A percentile compares a stretch with the other conserved stretches of the same genome.
phyloP scores from a whole-genome alignment of 192 early-diverging fungal species.

The Coemansia sp. region DNA sequence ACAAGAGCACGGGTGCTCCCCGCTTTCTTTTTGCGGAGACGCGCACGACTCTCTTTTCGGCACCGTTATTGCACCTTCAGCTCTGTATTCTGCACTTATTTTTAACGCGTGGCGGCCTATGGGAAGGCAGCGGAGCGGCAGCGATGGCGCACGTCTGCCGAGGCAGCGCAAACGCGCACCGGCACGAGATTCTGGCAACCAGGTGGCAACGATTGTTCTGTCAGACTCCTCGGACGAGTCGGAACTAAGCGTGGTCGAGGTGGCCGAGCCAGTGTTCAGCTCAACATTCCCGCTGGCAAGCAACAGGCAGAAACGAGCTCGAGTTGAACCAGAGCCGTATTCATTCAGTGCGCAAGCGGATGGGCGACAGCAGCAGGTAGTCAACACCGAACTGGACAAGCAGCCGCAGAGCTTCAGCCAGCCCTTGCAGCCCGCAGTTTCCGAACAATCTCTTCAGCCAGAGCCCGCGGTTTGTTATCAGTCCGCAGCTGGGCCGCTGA shows the following conservation, averaged over 20 bases:
- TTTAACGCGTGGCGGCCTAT: too few relatives aligned
- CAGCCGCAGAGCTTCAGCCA: background rate
- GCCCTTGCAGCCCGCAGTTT: background rate
- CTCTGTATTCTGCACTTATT: too few relatives aligned
- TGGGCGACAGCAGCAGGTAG: background rate
- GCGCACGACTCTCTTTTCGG: too few relatives aligned
- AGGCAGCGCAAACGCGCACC: constrained; percentile 1
- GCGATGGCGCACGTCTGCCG: background rate
- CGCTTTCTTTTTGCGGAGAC: background rate
- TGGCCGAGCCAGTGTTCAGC: constrained; percentile 6
- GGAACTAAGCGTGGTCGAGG: constrained; percentile 1
- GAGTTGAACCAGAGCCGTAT: background rate
- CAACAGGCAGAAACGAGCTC: background rate
- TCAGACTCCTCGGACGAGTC: constrained; percentile 8
- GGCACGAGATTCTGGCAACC: background rate
- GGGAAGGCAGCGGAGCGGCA: background rate
- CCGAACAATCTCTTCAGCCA: too few relatives aligned
- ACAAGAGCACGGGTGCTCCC: too few relatives aligned
- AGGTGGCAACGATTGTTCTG: constrained; percentile 1
- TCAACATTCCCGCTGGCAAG: background rate
- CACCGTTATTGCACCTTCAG: too few relatives aligned
- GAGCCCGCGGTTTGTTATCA: too few relatives aligned
- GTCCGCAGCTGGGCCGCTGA: background rate
- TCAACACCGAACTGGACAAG: background rate
- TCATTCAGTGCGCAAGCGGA: background rate